Base-by-base conservation (phyloP, 257 asterid genomes). In the Eustoma russellianum region DNA sequence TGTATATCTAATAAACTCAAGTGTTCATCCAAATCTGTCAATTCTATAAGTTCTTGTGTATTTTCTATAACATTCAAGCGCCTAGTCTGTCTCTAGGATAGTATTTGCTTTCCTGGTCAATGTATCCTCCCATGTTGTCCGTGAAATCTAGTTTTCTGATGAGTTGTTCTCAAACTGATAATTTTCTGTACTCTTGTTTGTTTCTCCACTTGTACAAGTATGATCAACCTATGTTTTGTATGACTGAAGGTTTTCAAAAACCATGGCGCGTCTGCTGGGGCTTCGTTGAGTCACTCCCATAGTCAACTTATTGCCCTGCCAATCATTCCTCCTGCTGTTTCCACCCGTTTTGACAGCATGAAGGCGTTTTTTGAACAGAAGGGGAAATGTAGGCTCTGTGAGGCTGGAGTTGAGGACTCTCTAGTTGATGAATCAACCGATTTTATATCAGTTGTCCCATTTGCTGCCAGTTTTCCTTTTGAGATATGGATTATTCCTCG, bases 231-330 rank as follows among this genome's bases (percentile, higher is more conserved):
- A 17, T 46, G n/a, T 33, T 35, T 34, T 41, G 13, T 10, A 17
- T 50, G 45, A 28, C 17, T 33, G 19, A 40, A 92, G 98, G 91
- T 84, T 13, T 92, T 92, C 78, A 92, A 92, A 53, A 92, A 92
- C 58, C 94, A 92, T 43, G 98, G 98, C n/a, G 94, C 95, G 33
- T 82, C 98, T 4, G 98, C 98, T 0, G 98, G 98, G 51, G 98
- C 97, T 5, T 87, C 97, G 7, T 70, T 87, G 94, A 92, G 95
- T 70, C 98, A 92, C 72, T 81, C 98, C 24, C 98, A 88, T 68
- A 88, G 98, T 65, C 97, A 92, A 69, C 82, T 92, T 38, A 67
- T 92, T 77, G 95, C 86, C 51, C 96, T 92, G 38, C 97, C 98
- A 0, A 53, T 92, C 52, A 63, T 92, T 64, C 95, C 98, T 45